Evolutionary conservation across 768 basidiomycete genomes (phyloP).

Genomic region (Rhodotorula babjevae): DNA sequence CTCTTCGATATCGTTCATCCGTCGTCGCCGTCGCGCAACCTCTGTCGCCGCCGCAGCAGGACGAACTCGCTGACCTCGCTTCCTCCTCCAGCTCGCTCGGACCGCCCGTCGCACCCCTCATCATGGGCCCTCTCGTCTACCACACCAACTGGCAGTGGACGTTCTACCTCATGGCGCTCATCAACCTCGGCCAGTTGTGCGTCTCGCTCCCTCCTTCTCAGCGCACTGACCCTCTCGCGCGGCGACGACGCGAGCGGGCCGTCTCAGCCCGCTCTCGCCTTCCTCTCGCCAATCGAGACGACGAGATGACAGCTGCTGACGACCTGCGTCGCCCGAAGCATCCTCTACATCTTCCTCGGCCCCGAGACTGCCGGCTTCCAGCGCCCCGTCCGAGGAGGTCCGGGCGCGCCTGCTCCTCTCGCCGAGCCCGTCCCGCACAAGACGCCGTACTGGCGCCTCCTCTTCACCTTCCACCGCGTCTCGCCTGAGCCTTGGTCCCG

Average conservation of each 20-base stretch:
- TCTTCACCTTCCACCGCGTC: conserved; percentile 21
- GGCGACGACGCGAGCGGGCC: background rate
- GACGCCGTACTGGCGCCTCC: conserved; percentile 25
- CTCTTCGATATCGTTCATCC: no score
- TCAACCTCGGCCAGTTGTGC: conserved; percentile 22
- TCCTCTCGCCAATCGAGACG: no score
- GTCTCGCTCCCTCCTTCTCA: background rate
- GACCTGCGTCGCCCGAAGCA: background rate
- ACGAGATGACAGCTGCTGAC: background rate
- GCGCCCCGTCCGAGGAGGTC: conserved; percentile 15
- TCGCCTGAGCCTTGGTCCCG: conserved; percentile 16
- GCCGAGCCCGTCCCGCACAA: background rate
- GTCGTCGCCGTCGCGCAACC: no score
- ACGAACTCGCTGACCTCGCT: no score
- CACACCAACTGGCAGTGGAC: conserved; percentile 24
- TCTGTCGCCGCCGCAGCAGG: no score
- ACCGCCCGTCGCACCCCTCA: conserved; percentile 15
- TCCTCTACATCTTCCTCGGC: conserved; percentile 26
- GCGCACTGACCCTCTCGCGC: no score
- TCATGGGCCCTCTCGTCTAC: conserved; percentile 13
- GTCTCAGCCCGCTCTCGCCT: no score
- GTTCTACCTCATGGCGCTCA: conserved; percentile 24
- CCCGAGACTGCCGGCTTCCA: conserved; percentile 34
- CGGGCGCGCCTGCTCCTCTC: background rate
- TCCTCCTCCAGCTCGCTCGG: conserved; percentile 24